Evolutionary conservation across 2,329 filamentous ascomycete species (phyloP).

Genomic region (Westerdykella aurantiaca): DNA sequence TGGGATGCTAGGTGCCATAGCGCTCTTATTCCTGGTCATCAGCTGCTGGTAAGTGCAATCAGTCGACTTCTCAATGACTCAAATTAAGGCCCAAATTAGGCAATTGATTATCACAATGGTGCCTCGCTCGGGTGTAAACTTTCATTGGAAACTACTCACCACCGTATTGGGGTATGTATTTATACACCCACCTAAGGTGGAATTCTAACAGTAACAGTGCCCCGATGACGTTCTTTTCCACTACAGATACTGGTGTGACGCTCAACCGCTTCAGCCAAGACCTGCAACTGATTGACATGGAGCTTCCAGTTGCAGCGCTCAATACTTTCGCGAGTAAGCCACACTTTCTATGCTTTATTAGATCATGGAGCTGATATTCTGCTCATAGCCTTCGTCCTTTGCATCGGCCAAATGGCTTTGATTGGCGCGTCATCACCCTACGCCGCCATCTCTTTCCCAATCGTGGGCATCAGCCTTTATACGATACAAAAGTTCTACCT

Average conservation of each 20-base stretch:
- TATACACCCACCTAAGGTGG: not conserved
- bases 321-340: slow-evolving; percentile 30
- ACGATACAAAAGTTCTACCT: slow-evolving; percentile 45
- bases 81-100: slow-evolving; percentile 13
- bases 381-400: slow-evolving; percentile 25
- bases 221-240: slow-evolving; percentile 41
- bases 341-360: not conserved
- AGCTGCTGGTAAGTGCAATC: slow-evolving; percentile 22
- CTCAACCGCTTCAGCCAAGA: slow-evolving; percentile 48
- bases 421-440: slow-evolving; percentile 39
- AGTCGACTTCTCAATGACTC: not conserved
- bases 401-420: slow-evolving; percentile 30
- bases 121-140: slow-evolving; percentile 46
- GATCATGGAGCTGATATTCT: slow-evolving; percentile 2
- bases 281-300: slow-evolving; percentile 43
- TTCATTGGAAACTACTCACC: slow-evolving; percentile 45
- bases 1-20: slow-evolving; percentile 21
- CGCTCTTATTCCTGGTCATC: slow-evolving; percentile 24
- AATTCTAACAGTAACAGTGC: slow-evolving; percentile 21
- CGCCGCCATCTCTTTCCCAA: slow-evolving; percentile 37
- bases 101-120: slow-evolving; percentile 51
- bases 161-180: slow-evolving; percentile 43
- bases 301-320: slow-evolving; percentile 34
- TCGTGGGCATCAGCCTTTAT: slow-evolving; percentile 36
- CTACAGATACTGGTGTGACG: slow-evolving; percentile 42